Base-by-base conservation (phyloP, 768 basidiomycete genomes). In the Mycena filopes region DNA sequence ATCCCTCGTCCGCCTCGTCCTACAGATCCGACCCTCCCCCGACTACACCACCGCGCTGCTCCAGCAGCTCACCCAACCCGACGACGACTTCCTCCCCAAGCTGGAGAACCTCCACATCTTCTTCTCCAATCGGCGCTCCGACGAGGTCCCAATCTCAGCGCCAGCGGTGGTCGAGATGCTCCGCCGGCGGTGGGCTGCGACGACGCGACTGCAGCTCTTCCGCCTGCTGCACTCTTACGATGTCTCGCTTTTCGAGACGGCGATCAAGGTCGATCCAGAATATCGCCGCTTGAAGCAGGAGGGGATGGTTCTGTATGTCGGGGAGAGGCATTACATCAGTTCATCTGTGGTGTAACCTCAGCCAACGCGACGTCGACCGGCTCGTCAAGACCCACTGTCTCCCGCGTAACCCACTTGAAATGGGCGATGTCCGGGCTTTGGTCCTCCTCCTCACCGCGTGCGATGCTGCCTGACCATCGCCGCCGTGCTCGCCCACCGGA, bases 51-150 rank as follows among this genome's bases (percentile, higher is more conserved):
- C 23, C 23, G 8, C 25, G 23, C 3, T 26, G 13, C 8, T 46
- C 5, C 9, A 4, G 5, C 29, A 26, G 13, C 21, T 58, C 18
- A 48, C 46, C 1, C 23, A 28, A 21, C 21, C 33, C n/a, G n/a
- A 41, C 20, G 1, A 28, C 4, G 36, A 48, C 26, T 58, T 58
- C 33, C 56, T 58, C 46, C 56, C 56, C 42, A 58, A 48, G 12
- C 21, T 58, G 29, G 42, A 47, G 43, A 31, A 41, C 5, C 21
- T 55, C 3, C 42, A 29, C 46, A 16, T 42, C 10, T 4, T 53
- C 11, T 53, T 8, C 25, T 26, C 45, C 43, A 8, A n/a, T 6
- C n/a, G n/a, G n/a, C n/a, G 21, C 5, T 36, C 25, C 21, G 12
- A 15, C n/a, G 20, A 16, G 20, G 16, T 23, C 4, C 43, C 4